These are phyloP conservation scores for Marsdenia floribunda DNA, from an alignment of 257 asterid species.

Conservation along the genomic window DNA sequence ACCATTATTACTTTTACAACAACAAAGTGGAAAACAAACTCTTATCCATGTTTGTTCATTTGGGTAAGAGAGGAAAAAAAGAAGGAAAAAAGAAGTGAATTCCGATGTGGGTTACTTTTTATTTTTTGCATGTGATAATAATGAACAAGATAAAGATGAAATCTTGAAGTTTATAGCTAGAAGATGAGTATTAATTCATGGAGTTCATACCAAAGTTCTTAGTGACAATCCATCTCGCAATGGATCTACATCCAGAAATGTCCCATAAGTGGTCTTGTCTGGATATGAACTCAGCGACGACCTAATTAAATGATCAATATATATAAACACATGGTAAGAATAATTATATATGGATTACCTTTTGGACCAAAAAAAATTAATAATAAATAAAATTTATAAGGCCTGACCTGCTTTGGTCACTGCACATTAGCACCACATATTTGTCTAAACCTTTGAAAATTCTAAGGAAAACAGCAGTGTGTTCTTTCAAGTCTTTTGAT, in stretches of 20 bases:
- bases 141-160: background rate
- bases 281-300: conserved; percentile 27
- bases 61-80: background rate
- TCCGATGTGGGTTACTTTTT: background rate
- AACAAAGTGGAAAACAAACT: background rate
- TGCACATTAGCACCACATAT: conserved; percentile 37
- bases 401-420: conserved; percentile 34
- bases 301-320: conserved; percentile 8
- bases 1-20: background rate
- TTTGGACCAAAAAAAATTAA: no score
- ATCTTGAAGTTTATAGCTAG: background rate
- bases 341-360: no score
- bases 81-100: background rate
- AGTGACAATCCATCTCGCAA: conserved; percentile 21
- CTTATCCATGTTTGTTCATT: background rate
- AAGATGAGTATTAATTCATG: background rate
- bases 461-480: conserved; percentile 35
- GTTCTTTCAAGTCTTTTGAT: conserved; percentile 25
- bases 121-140: no score
- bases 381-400: no score
- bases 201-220: conserved; percentile 25
- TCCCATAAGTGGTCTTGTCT: conserved; percentile 36
- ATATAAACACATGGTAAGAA: background rate
- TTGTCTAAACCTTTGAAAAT: conserved; percentile 23
- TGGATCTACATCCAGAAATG: conserved; percentile 30